Conservation (phyloP, 2,329 filamentous ascomycete genomes). For the Myriosclerotinia duriaeana region DNA sequence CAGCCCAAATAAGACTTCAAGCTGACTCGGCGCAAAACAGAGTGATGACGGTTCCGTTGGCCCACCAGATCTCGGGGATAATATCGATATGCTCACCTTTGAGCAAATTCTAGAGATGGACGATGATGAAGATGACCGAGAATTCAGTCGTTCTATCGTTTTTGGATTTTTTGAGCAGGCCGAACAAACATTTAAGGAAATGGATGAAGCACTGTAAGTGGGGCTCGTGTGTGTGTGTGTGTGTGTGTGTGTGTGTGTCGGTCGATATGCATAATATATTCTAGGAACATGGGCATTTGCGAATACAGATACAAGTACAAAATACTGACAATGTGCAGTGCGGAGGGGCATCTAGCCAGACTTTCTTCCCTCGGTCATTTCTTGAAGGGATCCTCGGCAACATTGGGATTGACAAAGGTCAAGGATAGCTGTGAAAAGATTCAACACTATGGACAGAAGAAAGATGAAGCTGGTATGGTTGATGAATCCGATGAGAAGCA, state of each 20-base stretch:
- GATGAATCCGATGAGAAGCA: constrained; percentile 65
- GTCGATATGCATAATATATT: constrained; percentile 13
- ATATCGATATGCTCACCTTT: constrained; percentile 79
- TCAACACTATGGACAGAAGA: constrained; percentile 82
- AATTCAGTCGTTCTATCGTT: constrained; percentile 88
- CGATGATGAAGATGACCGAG: constrained; percentile 77
- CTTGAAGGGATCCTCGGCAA: constrained; percentile 94
- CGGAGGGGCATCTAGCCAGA: constrained; percentile 64
- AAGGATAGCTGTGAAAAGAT: constrained; percentile 95
- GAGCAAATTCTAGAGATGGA: constrained; percentile 98
- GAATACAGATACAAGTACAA: constrained; percentile 19
- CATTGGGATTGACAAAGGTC: constrained; percentile 85
- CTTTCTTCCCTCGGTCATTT: constrained; percentile 90
- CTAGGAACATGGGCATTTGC: not conserved
- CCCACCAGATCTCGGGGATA: constrained; percentile 63
- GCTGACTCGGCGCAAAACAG: constrained; percentile 30
- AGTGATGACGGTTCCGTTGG: constrained; percentile 41
- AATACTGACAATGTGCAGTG: constrained; percentile 47
- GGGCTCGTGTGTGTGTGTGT: constrained; percentile 30
- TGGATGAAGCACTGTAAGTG: constrained; percentile 80
- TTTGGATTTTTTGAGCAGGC: constrained; percentile 93
- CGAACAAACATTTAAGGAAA: constrained; percentile 77
- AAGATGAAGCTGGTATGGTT: constrained; percentile 71
- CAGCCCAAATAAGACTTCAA: not conserved
- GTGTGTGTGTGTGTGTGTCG: constrained; percentile 30